Evolutionary conservation across 2,329 filamentous ascomycete genomes (phyloP), one percentile per base, ranked within the genome.

Genomic region (Nigrospora sphaerica): DNA sequence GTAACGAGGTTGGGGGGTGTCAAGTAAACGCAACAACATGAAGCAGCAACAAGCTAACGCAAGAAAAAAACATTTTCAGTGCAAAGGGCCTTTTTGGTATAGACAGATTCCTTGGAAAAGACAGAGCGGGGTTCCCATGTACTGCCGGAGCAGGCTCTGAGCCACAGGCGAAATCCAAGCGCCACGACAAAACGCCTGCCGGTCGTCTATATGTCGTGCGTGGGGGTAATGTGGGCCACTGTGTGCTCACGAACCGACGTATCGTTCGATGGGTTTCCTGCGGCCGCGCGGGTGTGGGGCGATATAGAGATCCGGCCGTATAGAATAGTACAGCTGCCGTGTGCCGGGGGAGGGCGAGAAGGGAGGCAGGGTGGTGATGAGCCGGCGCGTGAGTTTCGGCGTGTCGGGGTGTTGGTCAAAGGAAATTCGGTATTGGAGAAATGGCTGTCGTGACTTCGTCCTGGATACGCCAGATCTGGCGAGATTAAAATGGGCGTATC

Each of bases 381-480:
- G 54, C 51, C 51, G 51, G 49, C 42, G 42, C 32, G 36, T 33
- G 42, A 33, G 42, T 32, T 44, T 33, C 32, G 48, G 57, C 52
- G 54, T 56, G 57, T 58, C 57, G 55, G 53, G 53, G 50, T 56
- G 50, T 49, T 48, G 46, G 46, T 49, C 52, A 56, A 58, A 58
- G 53, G 54, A 57, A 59, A 57, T 18, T 47, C 51, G 52, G 54
- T 60, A 61, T 61, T 59, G 58, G 59, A 61, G 63, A 64, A 64
- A 63, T 62, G 56, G 58, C 55, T 63, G 62, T 73, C 69, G 63
- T 73, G 66, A 72, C 67, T 68, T 74, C 70, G 66, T 72, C 64
- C 65, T 68, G 62, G 62, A 60, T 63, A 68, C 66, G 66, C 63
- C 65, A 59, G 62, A 59, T 63, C 57, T 61, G 54, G 18, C 55